A percentile compares a stretch with the other conserved stretches of the same genome.
phyloP scores from a whole-genome alignment of 2,329 filamentous ascomycete genomes.

The Endocalyx cinctus region DNA sequence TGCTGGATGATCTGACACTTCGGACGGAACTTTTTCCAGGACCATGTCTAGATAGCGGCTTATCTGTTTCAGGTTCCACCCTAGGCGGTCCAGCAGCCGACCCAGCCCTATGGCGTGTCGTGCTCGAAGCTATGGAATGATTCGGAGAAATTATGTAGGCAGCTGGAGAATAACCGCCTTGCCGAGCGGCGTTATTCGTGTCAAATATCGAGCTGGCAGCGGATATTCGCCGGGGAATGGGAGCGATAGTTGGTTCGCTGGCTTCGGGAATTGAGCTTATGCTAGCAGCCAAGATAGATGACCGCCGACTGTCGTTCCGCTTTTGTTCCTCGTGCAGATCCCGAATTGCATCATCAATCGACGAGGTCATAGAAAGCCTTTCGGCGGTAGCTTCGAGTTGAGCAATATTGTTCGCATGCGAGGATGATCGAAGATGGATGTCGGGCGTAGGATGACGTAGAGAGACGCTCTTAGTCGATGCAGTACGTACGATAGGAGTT shows the following conservation, averaged over 20 bases:
- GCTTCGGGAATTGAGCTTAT: constrained; percentile 31
- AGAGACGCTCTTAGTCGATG: constrained; percentile 38
- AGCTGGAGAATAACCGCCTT: constrained; percentile 65
- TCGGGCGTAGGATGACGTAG: constrained; percentile 60
- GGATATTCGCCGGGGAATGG: constrained; percentile 42
- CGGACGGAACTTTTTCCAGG: constrained; percentile 50
- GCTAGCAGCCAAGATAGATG: constrained; percentile 54
- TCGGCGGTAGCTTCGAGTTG: constrained; percentile 73
- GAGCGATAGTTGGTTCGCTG: constrained; percentile 25
- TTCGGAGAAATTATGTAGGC: constrained; percentile 65
- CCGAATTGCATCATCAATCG: constrained; percentile 73
- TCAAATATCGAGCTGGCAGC: constrained; percentile 61
- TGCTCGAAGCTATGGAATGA: constrained; percentile 53
- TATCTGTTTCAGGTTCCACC: constrained; percentile 33
- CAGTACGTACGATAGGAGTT: constrained; percentile 44
- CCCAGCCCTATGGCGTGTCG: constrained; percentile 44
- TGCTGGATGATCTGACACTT: constrained; percentile 43
- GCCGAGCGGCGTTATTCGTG: constrained; percentile 60
- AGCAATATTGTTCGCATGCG: constrained; percentile 63
- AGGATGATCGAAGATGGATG: constrained; percentile 55
- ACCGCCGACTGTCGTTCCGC: constrained; percentile 62
- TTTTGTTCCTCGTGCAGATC: constrained; percentile 68
- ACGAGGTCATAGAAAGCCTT: constrained; percentile 67
- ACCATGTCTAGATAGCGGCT: constrained; percentile 45
- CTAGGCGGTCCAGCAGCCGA: constrained; percentile 47